Evolutionary conservation across 2,329 filamentous ascomycete species (phyloP).

Genomic region (Coniochaeta pulveracea): DNA sequence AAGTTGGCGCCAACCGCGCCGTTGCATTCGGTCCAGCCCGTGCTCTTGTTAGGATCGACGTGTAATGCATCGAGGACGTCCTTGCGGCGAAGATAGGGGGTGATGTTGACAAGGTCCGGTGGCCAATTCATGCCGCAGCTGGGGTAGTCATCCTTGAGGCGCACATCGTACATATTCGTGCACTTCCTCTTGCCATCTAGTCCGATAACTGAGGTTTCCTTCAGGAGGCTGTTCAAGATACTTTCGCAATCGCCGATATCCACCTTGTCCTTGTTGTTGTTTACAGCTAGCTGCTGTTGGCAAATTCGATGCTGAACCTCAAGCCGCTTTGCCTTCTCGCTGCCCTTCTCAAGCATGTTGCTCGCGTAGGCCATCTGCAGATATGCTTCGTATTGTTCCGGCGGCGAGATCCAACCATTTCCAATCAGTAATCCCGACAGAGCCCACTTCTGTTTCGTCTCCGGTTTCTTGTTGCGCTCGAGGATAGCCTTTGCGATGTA

Average conservation of each 20-base stretch:
- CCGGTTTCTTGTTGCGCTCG: conserved; percentile 64
- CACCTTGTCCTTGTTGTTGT: conserved; percentile 44
- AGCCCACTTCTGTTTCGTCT: conserved; percentile 51
- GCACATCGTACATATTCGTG: conserved; percentile 95
- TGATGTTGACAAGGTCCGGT: conserved; percentile 66
- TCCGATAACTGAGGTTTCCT: conserved; percentile 43
- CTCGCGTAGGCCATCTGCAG: conserved; percentile 70
- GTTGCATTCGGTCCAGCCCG: conserved; percentile 87
- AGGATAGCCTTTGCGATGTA: conserved; percentile 91
- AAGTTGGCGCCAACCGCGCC: conserved; percentile 68
- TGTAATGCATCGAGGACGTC: conserved; percentile 76
- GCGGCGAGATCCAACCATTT: conserved; percentile 92
- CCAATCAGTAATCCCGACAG: conserved; percentile 83
- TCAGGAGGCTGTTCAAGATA: conserved; percentile 64
- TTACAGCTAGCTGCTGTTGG: conserved; percentile 42
- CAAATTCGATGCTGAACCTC: conserved; percentile 62
- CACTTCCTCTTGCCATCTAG: conserved; percentile 47
- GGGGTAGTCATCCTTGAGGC: conserved; percentile 66
- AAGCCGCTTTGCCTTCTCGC: conserved; percentile 50
- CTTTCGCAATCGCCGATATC: conserved; percentile 63
- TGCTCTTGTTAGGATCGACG: conserved; percentile 67
- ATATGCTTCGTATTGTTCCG: conserved; percentile 83
- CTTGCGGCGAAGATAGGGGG: conserved; percentile 71
- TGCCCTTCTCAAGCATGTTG: conserved; percentile 58
- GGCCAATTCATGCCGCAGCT: conserved; percentile 98